phyloP scores from a whole-genome alignment of 768 basidiomycete species.

The Pleurotus sapidus region DNA sequence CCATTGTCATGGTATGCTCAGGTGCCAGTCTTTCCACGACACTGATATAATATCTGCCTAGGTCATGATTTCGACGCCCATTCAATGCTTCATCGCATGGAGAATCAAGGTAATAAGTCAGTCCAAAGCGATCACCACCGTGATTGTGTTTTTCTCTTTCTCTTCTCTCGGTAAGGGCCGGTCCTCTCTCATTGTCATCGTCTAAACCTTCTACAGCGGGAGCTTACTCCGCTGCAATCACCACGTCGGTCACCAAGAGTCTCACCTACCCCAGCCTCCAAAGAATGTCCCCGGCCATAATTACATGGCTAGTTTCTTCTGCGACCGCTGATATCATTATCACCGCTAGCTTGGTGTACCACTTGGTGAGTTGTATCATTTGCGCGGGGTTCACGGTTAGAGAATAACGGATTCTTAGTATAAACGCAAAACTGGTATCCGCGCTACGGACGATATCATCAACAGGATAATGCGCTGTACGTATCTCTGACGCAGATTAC shows the following conservation, averaged over 20 bases:
- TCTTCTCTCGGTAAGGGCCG: conserved; percentile 2
- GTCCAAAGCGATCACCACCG: not conserved
- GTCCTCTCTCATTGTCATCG: not conserved
- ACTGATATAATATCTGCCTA: not conserved
- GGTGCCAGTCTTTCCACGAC: not conserved
- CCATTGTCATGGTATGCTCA: conserved; percentile 7
- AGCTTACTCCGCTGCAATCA: not conserved
- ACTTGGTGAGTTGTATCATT: not conserved
- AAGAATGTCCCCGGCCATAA: not conserved
- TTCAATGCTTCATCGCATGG: conserved; percentile 10
- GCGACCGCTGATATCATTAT: conserved; percentile 8
- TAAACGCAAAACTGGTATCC: conserved; percentile 1
- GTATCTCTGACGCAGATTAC: not conserved
- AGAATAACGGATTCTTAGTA: not conserved
- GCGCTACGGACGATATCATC: conserved; percentile 4
- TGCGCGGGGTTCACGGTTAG: not conserved
- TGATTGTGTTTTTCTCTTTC: conserved; percentile 7
- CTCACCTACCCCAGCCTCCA: not conserved
- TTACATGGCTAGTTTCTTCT: conserved; percentile 7
- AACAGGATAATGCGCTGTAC: conserved; percentile 4
- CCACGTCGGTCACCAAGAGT: not conserved
- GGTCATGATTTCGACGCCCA: conserved; percentile 10
- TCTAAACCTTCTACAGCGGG: not conserved
- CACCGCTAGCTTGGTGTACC: conserved; percentile 5
- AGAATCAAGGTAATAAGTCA: conserved; percentile 9